Conservation (phyloP, 2,329 filamentous ascomycete genomes). For the Stagonosporopsis chrysanthemi region DNA sequence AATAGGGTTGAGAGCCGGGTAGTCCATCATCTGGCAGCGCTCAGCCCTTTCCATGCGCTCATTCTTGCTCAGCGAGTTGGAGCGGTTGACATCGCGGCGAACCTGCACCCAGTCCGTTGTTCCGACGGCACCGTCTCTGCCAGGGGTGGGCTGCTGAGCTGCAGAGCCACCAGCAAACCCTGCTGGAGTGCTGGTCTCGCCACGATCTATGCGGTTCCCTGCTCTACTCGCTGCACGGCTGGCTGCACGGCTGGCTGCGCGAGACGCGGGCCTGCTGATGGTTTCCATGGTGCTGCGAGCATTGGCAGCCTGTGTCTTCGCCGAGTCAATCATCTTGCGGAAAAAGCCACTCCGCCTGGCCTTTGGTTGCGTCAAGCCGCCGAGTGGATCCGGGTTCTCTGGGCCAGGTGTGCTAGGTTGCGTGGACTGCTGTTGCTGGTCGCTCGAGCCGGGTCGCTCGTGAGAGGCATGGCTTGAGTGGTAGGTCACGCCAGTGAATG, state of each 20-base stretch:
- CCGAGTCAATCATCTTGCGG: slow-evolving; percentile 92
- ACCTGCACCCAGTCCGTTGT: slow-evolving; percentile 95
- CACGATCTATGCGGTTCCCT: slow-evolving; percentile 30
- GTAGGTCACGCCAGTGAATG: slow-evolving; percentile 81
- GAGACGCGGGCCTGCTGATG: slow-evolving; percentile 53
- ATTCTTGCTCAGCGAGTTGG: slow-evolving; percentile 89
- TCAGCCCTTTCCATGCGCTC: slow-evolving; percentile 86
- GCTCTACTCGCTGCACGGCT: slow-evolving; percentile 48
- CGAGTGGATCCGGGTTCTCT: slow-evolving; percentile 73
- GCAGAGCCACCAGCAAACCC: slow-evolving; percentile 61
- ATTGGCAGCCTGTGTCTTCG: slow-evolving; percentile 91
- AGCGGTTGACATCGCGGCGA: slow-evolving; percentile 91
- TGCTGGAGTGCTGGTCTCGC: slow-evolving; percentile 56
- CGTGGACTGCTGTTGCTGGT: slow-evolving; percentile 42
- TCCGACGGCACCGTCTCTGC: slow-evolving; percentile 74
- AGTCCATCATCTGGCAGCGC: slow-evolving; percentile 92
- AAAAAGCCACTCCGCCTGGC: slow-evolving; percentile 86
- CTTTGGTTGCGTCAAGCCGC: slow-evolving; percentile 79
- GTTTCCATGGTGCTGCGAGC: slow-evolving; percentile 81
- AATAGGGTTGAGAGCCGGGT: slow-evolving; percentile 85
- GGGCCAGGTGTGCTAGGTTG: slow-evolving; percentile 63
- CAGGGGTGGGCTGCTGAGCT: slow-evolving; percentile 49
- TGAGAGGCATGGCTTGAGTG: slow-evolving; percentile 80
- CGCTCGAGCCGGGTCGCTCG: slow-evolving; percentile 62
- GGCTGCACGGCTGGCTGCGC: slow-evolving; percentile 50